Conservation (phyloP, 2,329 filamentous ascomycete species). For the Zymoseptoria pseudotritici region DNA sequence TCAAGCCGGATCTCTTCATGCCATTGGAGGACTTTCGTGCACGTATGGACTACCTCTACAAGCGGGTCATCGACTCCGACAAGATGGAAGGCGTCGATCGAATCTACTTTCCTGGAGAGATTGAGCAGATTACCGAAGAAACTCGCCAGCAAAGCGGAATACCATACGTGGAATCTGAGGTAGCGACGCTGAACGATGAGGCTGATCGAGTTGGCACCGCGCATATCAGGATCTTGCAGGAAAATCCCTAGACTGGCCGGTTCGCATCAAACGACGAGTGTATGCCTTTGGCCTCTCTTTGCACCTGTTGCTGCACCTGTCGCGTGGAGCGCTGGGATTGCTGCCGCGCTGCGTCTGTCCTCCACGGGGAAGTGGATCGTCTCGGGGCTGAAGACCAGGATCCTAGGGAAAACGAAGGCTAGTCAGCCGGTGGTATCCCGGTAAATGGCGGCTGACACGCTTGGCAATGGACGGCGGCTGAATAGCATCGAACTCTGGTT, state of each 20-base stretch:
- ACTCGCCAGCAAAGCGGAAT: constrained; percentile 39
- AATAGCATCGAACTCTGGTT: not conserved
- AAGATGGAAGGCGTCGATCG: constrained; percentile 48
- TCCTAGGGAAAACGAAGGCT: not conserved
- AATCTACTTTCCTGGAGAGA: constrained; percentile 53
- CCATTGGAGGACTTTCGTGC: constrained; percentile 26
- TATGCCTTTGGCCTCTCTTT: not conserved
- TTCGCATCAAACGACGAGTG: not conserved
- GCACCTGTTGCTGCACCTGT: not conserved
- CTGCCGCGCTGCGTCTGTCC: not conserved
- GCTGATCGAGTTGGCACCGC: constrained; percentile 37
- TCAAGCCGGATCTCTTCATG: constrained; percentile 33
- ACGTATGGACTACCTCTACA: constrained; percentile 52
- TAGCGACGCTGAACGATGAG: constrained; percentile 44
- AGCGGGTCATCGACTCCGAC: constrained; percentile 46
- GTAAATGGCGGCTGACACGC: not conserved
- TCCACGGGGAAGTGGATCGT: not conserved
- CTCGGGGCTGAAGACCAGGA: not conserved
- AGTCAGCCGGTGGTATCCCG: not conserved
- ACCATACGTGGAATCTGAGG: constrained; percentile 42
- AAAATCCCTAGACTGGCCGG: not conserved
- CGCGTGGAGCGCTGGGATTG: not conserved
- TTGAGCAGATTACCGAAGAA: constrained; percentile 45
- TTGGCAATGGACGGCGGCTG: not conserved
- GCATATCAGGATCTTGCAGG: constrained; percentile 4